Percentiles rank a stretch among this genome's conserved stretches.
phyloP scores from a whole-genome alignment of 768 basidiomycete genomes.

The Lactarius tabidus region DNA sequence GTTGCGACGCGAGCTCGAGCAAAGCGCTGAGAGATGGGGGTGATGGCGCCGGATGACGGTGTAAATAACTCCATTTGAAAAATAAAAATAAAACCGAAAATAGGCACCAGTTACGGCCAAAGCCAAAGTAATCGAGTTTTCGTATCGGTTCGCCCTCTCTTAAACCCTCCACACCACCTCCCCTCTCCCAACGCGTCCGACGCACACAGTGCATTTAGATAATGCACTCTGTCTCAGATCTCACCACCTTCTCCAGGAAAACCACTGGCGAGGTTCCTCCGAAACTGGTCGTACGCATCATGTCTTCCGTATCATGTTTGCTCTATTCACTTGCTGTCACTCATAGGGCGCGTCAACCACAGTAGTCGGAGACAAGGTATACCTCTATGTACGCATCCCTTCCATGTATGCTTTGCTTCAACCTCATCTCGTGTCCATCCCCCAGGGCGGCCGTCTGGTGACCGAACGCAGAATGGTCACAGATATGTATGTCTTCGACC shows the following conservation, averaged over 20 bases:
- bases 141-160: neutral
- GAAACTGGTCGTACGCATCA: slow-evolving; percentile 70
- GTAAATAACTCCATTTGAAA: neutral
- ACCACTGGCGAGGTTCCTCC: slow-evolving; percentile 85
- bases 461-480: slow-evolving; percentile 84
- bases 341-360: slow-evolving; percentile 85
- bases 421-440: neutral
- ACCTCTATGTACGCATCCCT: slow-evolving; percentile 66
- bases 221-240: slow-evolving; percentile 84
- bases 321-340: slow-evolving; percentile 4
- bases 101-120: neutral
- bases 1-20: neutral
- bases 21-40: neutral
- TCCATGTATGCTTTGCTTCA: neutral
- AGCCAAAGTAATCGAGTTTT: neutral
- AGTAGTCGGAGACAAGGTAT: slow-evolving; percentile 82
- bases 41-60: too few species aligned
- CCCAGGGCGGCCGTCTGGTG: slow-evolving; percentile 81
- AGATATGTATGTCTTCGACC: slow-evolving; percentile 87
- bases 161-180: neutral
- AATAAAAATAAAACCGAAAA: neutral
- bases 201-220: slow-evolving; percentile 2
- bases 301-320: neutral
- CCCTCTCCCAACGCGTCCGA: neutral
- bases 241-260: slow-evolving; percentile 81